These are phyloP conservation scores for Diaporthe sp. DNA, from an alignment of 2,329 filamentous ascomycete species.

Conservation along the genomic window DNA sequence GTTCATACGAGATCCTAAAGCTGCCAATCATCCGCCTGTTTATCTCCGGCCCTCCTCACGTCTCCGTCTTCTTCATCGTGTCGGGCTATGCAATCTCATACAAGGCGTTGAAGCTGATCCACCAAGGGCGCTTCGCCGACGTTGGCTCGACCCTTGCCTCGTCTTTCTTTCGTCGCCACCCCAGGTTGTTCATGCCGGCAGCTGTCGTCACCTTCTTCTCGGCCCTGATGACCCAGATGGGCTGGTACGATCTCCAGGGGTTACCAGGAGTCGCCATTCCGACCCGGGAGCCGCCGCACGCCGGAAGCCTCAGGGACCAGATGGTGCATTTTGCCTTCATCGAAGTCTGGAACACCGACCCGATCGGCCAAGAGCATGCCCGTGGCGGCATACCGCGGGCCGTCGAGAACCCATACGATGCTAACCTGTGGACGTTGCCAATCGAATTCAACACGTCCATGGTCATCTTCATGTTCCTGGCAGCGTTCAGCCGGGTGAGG, in stretches of 20 bases:
- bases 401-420: slow-evolving; percentile 46
- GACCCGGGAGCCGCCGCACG: slow-evolving; percentile 41
- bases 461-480: slow-evolving; percentile 51
- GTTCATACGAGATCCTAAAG: slow-evolving; percentile 42
- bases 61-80: slow-evolving; percentile 54
- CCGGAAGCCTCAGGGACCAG: slow-evolving; percentile 43
- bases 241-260: slow-evolving; percentile 40
- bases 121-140: slow-evolving; percentile 42
- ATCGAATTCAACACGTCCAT: slow-evolving; percentile 54
- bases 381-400: slow-evolving; percentile 21
- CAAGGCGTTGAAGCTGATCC: slow-evolving; percentile 50
- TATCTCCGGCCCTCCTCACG: slow-evolving; percentile 49
- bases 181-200: slow-evolving; percentile 48
- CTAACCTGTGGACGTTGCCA: slow-evolving; percentile 54
- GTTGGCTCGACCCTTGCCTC: slow-evolving; percentile 46
- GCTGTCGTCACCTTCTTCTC: slow-evolving; percentile 41
- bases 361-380: slow-evolving; percentile 39
- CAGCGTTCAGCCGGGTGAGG: slow-evolving; percentile 48
- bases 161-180: slow-evolving; percentile 47
- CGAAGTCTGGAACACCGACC: slow-evolving; percentile 41
- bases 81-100: slow-evolving; percentile 57
- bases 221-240: slow-evolving; percentile 39
- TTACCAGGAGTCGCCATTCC: slow-evolving; percentile 43
- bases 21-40: slow-evolving; percentile 50
- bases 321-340: slow-evolving; percentile 41